Evolutionary conservation across 345 rosid species (phyloP), one percentile per base, ranked within the genome.

Genomic region (Erysimum cheiranthoides): DNA sequence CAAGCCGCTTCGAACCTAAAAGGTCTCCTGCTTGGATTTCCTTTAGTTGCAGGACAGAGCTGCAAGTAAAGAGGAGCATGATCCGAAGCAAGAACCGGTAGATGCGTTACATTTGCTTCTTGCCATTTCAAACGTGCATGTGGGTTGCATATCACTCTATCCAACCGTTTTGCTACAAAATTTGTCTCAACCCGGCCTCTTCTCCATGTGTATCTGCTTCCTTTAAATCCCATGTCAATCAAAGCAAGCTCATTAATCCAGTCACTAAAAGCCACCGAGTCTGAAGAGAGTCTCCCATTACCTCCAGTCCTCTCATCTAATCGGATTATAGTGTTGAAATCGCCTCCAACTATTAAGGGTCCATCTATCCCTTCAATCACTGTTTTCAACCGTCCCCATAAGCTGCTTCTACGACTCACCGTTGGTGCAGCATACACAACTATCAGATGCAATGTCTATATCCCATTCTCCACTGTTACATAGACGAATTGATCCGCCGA

Each of bases 361-460:
- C n/a, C 61, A 2, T 0, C 32, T 2, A 13, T 3, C 17, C 2
- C n/a, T 1, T 0, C 31, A 30, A 31, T 14, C 4, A 0, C 32
- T 36, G 1, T 7, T 38, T 1, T 8, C 2, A 1, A 32, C 5
- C 10, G 8, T 0, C 5, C 25, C 61, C 40, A 57, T 0, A 57
- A 5, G 0, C 38, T 16, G 6, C 39, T 14, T 4, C 39, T 12
- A 0, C 39, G 2, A 6, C 25, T 57, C 0, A 14, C 61, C 0
- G 61, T 3, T 3, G 61, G 61, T 5, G 64, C 64, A 3, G 64
- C 64, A 35, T 59, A 59, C 0, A 58, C 63, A 12, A 17, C 65
- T 0, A 60, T 10, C n/a, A 32, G 5, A 28, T 35, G 2, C 0
- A 53, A 10, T 0, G 0, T 3, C 28, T 11, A 16, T 5, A 1